Base-by-base conservation (phyloP, 345 rosid species). In the Bruguiera parviflora region DNA sequence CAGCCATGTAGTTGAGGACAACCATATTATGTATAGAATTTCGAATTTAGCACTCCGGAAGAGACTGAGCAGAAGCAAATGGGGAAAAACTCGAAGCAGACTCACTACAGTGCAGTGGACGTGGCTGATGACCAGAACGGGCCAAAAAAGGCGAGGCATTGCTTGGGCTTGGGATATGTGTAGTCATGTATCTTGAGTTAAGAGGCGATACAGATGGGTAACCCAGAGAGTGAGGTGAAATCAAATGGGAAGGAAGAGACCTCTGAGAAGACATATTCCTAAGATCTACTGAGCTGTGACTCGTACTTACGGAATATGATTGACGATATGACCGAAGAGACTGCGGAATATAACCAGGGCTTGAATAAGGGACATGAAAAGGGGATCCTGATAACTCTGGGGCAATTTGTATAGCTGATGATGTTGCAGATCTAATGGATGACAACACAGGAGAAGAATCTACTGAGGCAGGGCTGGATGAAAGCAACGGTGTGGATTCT, bases 61-160 rank as follows among this genome's bases (percentile, higher is more conserved):
- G 89, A 35, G 99, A 95, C 9, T 84, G 90, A 37, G 97, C 90
- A 19, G 99, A 95, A 37, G 92, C 92, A 67, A 80, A 89, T 0
- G 99, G 96, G 25, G 97, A 88, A 82, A 92, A 86, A 65, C 88
- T 95, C 58, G 96, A 82, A 15, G 89, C 90, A n/a, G 99, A 95
- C 72, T 85, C 93, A 46, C 92, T 89, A 64, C 67, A 83, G 64
- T 72, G 97, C 39, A 91, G 82, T 2, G 87, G 86, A 73, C 64
- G 83, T n/a, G 31, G 77, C 56, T 58, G 89, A 75, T 75, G 76
- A 80, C 88, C 75, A 11, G 92, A 88, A 43, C 87, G 68, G 13
- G 79, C 20, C 22, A 84, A 52, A 74, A 75, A 80, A 10, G 89
- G 82, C 1, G 99, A 87, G 1, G 87, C 90, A 24, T 84, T 84